A percentile compares a stretch with the other conserved stretches of the same genome.
These are phyloP conservation scores for Kodamaea anthophila DNA, from an alignment of 1,139 yeast species.

Conservation along the genomic window DNA sequence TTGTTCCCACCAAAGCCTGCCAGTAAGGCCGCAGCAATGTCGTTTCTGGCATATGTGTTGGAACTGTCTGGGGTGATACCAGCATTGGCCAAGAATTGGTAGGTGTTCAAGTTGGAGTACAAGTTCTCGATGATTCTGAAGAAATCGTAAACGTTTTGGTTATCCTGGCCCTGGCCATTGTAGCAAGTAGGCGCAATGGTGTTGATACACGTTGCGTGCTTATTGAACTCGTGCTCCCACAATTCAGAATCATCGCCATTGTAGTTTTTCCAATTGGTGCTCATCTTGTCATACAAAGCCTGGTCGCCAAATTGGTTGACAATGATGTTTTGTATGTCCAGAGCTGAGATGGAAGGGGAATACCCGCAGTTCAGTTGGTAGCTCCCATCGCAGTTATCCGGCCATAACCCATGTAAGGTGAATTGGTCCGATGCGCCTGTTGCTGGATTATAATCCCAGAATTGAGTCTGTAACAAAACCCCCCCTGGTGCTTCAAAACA, in stretches of 20 bases:
- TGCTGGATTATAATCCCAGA: constrained; percentile 89
- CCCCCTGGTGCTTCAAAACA: constrained; percentile 92
- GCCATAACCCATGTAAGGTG: constrained; percentile 85
- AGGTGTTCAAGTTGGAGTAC: constrained; percentile 65
- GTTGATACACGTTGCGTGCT: constrained; percentile 89
- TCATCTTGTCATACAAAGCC: constrained; percentile 53
- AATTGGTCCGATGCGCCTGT: constrained; percentile 64
- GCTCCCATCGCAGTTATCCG: constrained; percentile 72
- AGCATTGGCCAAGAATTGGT: constrained; percentile 53
- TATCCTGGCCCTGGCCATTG: constrained; percentile 22
- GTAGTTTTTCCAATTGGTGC: constrained; percentile 66
- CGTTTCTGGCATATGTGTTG: constrained; percentile 54
- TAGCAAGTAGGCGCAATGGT: constrained; percentile 75
- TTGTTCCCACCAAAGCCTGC: constrained; percentile 48
- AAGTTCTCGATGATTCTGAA: constrained; percentile 60
- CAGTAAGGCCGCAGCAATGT: constrained; percentile 59
- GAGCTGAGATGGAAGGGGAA: constrained; percentile 41
- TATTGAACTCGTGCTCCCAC: constrained; percentile 93
- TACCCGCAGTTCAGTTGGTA: constrained; percentile 67
- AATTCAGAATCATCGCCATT: constrained; percentile 66
- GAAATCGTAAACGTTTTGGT: constrained; percentile 73
- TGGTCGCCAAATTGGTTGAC: constrained; percentile 40
- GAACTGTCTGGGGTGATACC: constrained; percentile 64
- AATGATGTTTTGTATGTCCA: constrained; percentile 47
- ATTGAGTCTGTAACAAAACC: constrained; percentile 79